Evolutionary conservation across 2,329 filamentous ascomycete genomes (phyloP), one percentile per base, ranked within the genome.

Genomic region (Pyrenophora teres): DNA sequence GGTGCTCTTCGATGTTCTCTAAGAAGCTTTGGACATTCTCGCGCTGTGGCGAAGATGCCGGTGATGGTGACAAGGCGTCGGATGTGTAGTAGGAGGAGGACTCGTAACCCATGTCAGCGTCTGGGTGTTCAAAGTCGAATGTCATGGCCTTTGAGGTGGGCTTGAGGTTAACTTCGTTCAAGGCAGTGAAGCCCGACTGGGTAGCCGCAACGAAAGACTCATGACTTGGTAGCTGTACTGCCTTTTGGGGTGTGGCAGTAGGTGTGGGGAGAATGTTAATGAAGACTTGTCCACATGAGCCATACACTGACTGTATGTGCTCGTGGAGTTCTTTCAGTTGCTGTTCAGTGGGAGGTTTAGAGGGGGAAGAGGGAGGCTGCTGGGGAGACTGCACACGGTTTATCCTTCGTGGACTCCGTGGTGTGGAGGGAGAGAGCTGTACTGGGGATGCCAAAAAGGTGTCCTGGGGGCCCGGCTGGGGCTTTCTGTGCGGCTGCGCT

Each of bases 401-500:
- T 46, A 68, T 59, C 57, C 68, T 70, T 52, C 60, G 61, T 45
- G 71, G 70, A 50, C 70, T 70, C 52, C 64, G 69, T 31, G 70
- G 70, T 41, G 68, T 71, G 41, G 63, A 56, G 59, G 67, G 65
- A 63, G 67, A 68, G 50, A 66, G 64, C 64, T 72, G 71, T 70
- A 72, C 67, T 73, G 70, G 65, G 60, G 71, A 72, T 52, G 50
- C 65, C 59, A 71, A 57, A 60, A 69, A 67, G 69, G 68, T 46
- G 69, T 70, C 65, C 55, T 77, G 73, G 69, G 75, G 81, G 83
- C 88, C 87, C 85, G 88, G 88, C 85, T 89, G 86, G 84, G 84
- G 84, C 83, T 86, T 83, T 83, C 85, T 85, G 81, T 92, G 89
- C 87, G 90, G 86, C 85, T 93, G 90, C 86, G 88, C 83, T 89